Evolutionary conservation across 352 stramenopile species (phyloP), one percentile per base, ranked within the genome.

Genomic region (Blastocystis sp.): DNA sequence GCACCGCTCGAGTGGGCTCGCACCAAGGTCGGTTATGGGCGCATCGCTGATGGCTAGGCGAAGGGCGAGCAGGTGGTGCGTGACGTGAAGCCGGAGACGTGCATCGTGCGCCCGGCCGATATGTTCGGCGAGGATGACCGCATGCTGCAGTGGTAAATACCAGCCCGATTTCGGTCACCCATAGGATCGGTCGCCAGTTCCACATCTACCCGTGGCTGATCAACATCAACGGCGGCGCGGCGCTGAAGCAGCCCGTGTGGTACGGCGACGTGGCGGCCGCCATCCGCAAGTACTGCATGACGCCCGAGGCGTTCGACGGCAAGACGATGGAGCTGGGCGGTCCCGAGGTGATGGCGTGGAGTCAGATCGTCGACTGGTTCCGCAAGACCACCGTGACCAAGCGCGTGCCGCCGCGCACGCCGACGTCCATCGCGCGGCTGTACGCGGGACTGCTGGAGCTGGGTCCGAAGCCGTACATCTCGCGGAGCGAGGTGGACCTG

Each of bases 331-430:
- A 98, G 90, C 93, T 98, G 88, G 96, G 96, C 76, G 96, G 96
- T 48, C 94, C 96, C 38, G 93, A 97, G 71, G 94, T 98, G 91
- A 98, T 98, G 90, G 95, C 95, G 76, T 94, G 96, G 91, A 96
- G 96, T 89, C 95, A 99, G 90, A 89, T 98, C n/a, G 95, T 93
- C 21, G 94, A 97, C 88, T 98, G 97, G 90, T 93, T 98, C 56
- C 96, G 97, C 86, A 94, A 98, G 79, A 34, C 28, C 28, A 34
- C 28, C 28, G 28, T 21, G 52, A 61, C 52, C 10, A 61, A 61
- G 52, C 52, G 52, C 52, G 52, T 61, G 52, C 52, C 52, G 52
- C 52, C 52, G 9, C 52, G 62, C 17, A 69, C n/a, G 21, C 17
- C 34, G 21, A 34, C 28, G 28, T 34, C 28, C 28, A 34, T 34